Conservation (phyloP, 2,329 filamentous ascomycete genomes). For the Alternaria incomplexa region DNA sequence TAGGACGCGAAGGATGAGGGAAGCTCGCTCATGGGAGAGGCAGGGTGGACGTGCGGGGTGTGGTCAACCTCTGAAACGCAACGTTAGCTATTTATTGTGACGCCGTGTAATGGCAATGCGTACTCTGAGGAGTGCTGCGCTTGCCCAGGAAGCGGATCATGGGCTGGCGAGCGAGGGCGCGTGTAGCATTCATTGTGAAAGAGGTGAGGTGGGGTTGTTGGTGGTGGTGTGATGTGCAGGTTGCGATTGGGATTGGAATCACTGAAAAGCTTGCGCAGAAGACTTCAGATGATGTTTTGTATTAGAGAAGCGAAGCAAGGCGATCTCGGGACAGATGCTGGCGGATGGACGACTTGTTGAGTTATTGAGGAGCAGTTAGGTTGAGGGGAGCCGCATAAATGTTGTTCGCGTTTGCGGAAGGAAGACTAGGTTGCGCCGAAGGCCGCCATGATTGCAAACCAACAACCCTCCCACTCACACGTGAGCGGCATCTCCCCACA, state of each 20-base stretch:
- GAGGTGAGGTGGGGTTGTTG: slow-evolving; percentile 12
- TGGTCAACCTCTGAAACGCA: slow-evolving; percentile 70
- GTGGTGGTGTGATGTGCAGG: background rate
- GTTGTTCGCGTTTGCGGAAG: slow-evolving; percentile 22
- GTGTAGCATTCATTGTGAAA: slow-evolving; percentile 53
- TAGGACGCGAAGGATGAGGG: slow-evolving; percentile 76
- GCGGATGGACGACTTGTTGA: background rate
- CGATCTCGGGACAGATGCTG: background rate
- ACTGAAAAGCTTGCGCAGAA: background rate
- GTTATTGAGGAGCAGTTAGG: slow-evolving; percentile 9
- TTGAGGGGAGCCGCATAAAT: slow-evolving; percentile 24
- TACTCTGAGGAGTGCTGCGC: slow-evolving; percentile 54
- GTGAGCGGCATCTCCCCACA: slow-evolving; percentile 22
- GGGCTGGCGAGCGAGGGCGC: slow-evolving; percentile 56
- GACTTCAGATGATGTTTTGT: background rate
- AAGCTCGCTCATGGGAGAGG: slow-evolving; percentile 69
- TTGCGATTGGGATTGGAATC: background rate
- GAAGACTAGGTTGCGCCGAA: slow-evolving; percentile 21
- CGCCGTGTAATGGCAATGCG: slow-evolving; percentile 17
- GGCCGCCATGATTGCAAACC: slow-evolving; percentile 10
- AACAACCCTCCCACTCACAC: slow-evolving; percentile 9
- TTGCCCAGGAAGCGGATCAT: slow-evolving; percentile 60
- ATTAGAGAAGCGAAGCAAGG: background rate
- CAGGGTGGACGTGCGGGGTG: slow-evolving; percentile 74
- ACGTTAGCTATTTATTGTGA: slow-evolving; percentile 16